Percentiles rank a stretch among this genome's conserved stretches.
phyloP scores from a whole-genome alignment of 1,139 yeast genomes.

The Pichia sp. region DNA sequence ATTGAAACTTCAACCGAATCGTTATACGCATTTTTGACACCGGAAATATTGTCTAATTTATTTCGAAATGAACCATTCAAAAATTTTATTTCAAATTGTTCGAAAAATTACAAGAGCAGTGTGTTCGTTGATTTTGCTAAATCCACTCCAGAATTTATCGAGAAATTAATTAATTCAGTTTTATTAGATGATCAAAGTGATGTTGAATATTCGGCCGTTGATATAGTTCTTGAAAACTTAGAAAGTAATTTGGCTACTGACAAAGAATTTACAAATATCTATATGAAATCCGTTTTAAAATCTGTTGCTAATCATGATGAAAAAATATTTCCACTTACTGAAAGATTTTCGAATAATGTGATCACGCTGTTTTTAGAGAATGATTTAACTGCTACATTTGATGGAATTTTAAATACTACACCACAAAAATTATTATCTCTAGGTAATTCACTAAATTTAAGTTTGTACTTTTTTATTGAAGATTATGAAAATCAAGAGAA shows the following conservation, averaged over 20 bases:
- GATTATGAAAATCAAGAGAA: neutral
- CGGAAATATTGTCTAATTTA: conserved; percentile 29
- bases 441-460: conserved; percentile 2
- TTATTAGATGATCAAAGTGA: neutral
- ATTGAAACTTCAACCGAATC: conserved; percentile 8
- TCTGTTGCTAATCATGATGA: neutral
- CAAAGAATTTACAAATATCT: neutral
- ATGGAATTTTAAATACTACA: neutral
- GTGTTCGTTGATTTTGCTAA: conserved; percentile 19
- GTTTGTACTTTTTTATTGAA: conserved; percentile 3
- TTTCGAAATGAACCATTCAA: conserved; percentile 22
- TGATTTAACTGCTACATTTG: neutral
- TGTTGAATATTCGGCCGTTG: neutral
- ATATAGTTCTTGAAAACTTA: conserved; percentile 15
- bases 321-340: neutral
- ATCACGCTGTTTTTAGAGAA: neutral
- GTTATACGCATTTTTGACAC: conserved; percentile 30
- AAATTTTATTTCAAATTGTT: conserved; percentile 26
- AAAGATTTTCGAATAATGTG: neutral
- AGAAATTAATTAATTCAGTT: conserved; percentile 9
- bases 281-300: neutral
- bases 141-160: conserved; percentile 15
- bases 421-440: conserved; percentile 1
- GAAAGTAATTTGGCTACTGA: conserved; percentile 18
- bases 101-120: conserved; percentile 23